phyloP scores from a whole-genome alignment of 306 rosid species.

The Castanopsis chinensis region DNA sequence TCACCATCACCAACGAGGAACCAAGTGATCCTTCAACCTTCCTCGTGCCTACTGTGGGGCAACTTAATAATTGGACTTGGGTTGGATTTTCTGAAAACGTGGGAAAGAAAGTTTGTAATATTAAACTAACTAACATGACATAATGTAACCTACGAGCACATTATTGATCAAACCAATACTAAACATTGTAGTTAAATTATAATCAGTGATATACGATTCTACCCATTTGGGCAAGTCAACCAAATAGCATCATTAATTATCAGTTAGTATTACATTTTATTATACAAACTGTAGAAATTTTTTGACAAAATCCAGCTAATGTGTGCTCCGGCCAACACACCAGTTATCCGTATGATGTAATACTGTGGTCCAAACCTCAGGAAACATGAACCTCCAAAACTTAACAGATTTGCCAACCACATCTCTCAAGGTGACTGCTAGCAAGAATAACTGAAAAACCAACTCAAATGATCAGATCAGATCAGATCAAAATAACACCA shows the following conservation, averaged over 20 bases:
- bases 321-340: not conserved
- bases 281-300: not conserved
- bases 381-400: not conserved
- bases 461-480: not conserved
- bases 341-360: not conserved
- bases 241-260: not conserved
- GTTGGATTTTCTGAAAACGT: too few relatives aligned
- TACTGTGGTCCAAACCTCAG: not conserved
- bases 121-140: not conserved
- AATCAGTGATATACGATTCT: not conserved
- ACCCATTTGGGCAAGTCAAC: not conserved
- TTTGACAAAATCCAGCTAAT: not conserved
- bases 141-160: not conserved
- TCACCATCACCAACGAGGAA: too few relatives aligned
- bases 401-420: not conserved
- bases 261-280: not conserved
- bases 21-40: too few relatives aligned
- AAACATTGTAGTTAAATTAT: not conserved
- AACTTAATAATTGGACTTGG: too few relatives aligned
- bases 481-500: not conserved
- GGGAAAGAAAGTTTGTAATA: too few relatives aligned
- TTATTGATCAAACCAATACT: not conserved
- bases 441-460: not conserved
- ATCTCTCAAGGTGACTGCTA: constrained; percentile 1
- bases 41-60: too few relatives aligned